Base-by-base conservation (phyloP, 441 rosid genomes). In the Brassica hybrid region DNA sequence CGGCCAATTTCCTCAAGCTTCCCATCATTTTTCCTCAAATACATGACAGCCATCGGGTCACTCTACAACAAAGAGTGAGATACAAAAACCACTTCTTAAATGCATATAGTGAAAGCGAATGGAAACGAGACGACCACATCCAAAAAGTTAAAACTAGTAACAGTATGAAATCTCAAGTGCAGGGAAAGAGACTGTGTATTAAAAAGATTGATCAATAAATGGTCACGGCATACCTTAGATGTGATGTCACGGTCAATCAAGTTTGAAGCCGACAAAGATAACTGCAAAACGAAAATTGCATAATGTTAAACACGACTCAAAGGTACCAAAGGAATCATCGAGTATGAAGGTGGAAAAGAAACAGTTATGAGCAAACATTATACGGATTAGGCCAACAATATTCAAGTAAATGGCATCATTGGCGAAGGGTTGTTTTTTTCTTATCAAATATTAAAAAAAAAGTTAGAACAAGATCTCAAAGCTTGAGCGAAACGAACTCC, bases 21-120 rank as follows among this genome's bases (percentile, higher is more conserved):
- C 62, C 96, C 97, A 78, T 91, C 88, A 25, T 50, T 79, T 84
- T 86, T 90, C 81, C 76, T 90, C 64, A 82, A 17, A 71, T 87
- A 91, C 58, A 86, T 78, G 84, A 90, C 88, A 67, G 84, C 84
- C 93, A 91, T 86, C 1, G 98, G 97, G 73, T 94, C 98, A 82
- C 98, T 94, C 97, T 94, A 76, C 76, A 85, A 74, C 19, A 73
- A 16, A 54, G 9, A 1, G 67, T 72, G 59, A 60, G 38, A 58
- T 57, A 65, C 32, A 3, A 54, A 64, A 65, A 73, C 12, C 17
- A 60, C 56, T 65, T 72, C 18, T 23, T 36, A 14, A 18, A 23
- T 43, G 43, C 5, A n/a, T 14, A 61, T 14, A 61, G 7, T 9
- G 16, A 45, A 60, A 27, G 67, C 5, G 32, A 7, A 48, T 48